Percentiles rank a stretch among this genome's conserved stretches.
Evolutionary conservation across 2,329 filamentous ascomycete species (phyloP).

Genomic region (Ophiognomonia clavigignenti-juglandacearum): DNA sequence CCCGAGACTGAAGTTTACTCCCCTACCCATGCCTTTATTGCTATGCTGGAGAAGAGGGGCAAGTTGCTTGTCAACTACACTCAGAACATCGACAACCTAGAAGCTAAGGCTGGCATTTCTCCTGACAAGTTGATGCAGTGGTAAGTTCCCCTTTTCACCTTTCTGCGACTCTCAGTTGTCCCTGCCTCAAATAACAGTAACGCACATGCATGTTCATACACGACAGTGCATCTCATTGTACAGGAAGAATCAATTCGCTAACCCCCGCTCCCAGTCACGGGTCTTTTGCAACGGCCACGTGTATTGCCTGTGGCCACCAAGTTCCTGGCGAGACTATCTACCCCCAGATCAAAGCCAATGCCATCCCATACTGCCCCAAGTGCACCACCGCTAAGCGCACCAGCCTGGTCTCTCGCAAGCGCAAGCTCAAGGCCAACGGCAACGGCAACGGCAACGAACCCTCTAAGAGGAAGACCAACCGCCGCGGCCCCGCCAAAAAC

Average conservation of each 20-base stretch:
- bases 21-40: conserved; percentile 91
- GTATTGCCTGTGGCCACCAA: conserved; percentile 72
- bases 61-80: conserved; percentile 97
- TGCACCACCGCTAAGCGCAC: conserved; percentile 56
- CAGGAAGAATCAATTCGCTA: neutral
- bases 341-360: conserved; percentile 68
- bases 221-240: no score
- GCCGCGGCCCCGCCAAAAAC: no score
- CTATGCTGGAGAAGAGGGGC: conserved; percentile 76
- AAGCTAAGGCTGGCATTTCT: conserved; percentile 77
- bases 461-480: no score
- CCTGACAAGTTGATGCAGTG: conserved; percentile 87
- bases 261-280: conserved; percentile 53
- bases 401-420: conserved; percentile 45
- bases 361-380: conserved; percentile 70
- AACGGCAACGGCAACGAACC: no score
- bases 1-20: conserved; percentile 76
- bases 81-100: conserved; percentile 97
- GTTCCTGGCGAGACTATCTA: conserved; percentile 75
- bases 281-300: conserved; percentile 88
- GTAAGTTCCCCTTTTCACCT: conserved; percentile 1
- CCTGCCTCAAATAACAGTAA: neutral
- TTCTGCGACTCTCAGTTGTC: neutral
- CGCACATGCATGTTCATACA: neutral
- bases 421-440: conserved; percentile 47